phyloP scores from a whole-genome alignment of 768 basidiomycete species.

The Agaricus sinodeliciosus region DNA sequence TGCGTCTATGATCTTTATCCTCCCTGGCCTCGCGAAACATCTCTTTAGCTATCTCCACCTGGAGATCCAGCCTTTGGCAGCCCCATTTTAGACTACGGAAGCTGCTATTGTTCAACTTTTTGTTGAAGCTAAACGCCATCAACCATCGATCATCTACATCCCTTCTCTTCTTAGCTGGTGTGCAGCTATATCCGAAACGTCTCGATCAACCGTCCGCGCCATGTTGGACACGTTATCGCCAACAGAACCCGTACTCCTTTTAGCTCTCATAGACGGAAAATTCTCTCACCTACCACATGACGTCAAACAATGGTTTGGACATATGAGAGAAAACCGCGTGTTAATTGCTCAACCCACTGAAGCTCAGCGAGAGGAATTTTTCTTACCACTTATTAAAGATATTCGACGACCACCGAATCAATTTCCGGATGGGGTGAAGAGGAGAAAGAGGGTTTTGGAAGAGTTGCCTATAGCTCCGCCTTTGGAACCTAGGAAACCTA shows the following conservation, averaged over 20 bases:
- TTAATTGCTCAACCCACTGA: slow-evolving; percentile 44
- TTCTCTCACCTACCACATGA: slow-evolving; percentile 69
- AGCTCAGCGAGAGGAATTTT: slow-evolving; percentile 67
- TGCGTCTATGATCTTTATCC: too few relatives aligned
- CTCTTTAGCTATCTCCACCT: too few relatives aligned
- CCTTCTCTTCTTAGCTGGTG: slow-evolving; percentile 87
- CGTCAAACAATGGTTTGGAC: slow-evolving; percentile 89
- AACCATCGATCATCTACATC: slow-evolving; percentile 93
- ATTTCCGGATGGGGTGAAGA: slow-evolving; percentile 84
- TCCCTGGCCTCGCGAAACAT: too few relatives aligned
- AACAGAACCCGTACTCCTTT: slow-evolving; percentile 87
- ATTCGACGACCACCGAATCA: slow-evolving; percentile 72
- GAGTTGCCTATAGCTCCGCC: slow-evolving; percentile 86
- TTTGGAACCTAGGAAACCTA: slow-evolving; percentile 75
- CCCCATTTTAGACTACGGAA: slow-evolving; percentile 69
- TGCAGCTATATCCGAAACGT: slow-evolving; percentile 74
- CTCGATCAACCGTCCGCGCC: slow-evolving; percentile 78
- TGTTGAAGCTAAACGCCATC: slow-evolving; percentile 93
- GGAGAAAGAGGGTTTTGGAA: slow-evolving; percentile 80
- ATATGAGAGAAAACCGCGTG: slow-evolving; percentile 69
- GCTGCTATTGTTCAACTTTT: slow-evolving; percentile 93
- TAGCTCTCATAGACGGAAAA: slow-evolving; percentile 81
- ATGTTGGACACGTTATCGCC: slow-evolving; percentile 90
- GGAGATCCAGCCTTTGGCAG: too few relatives aligned
- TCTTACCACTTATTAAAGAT: slow-evolving; percentile 63